Percentiles rank a stretch among this genome's conserved stretches.
Conservation (phyloP, 2,329 filamentous ascomycete species). For the Dothideomycetes sp. region DNA sequence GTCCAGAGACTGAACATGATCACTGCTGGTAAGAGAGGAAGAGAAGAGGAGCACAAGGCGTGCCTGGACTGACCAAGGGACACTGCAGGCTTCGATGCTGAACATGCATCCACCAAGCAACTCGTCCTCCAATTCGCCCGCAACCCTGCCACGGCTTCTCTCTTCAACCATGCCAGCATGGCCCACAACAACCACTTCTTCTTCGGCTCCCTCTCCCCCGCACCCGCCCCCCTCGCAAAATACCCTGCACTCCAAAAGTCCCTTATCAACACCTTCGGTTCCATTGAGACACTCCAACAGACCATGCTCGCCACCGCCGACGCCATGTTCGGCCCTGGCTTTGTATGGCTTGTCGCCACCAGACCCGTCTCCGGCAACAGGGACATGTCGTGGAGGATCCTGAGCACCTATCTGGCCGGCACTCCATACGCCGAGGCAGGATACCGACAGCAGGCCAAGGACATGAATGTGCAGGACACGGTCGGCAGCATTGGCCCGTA, state of each 20-base stretch:
- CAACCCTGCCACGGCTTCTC: slow-evolving; percentile 61
- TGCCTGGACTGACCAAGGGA: slow-evolving; percentile 1
- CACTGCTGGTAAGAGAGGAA: slow-evolving; percentile 50
- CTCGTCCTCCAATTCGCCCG: slow-evolving; percentile 68
- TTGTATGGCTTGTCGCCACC: slow-evolving; percentile 73
- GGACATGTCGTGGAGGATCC: slow-evolving; percentile 48
- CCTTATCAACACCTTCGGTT: slow-evolving; percentile 65
- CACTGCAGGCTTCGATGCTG: slow-evolving; percentile 50
- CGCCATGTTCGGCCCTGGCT: slow-evolving; percentile 93
- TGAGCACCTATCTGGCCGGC: slow-evolving; percentile 85
- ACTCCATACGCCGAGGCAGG: slow-evolving; percentile 79
- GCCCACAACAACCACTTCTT: slow-evolving; percentile 85
- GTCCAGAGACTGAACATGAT: slow-evolving; percentile 65
- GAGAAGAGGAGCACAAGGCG: not conserved
- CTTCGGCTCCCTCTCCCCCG: slow-evolving; percentile 41
- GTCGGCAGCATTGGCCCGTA: slow-evolving; percentile 27
- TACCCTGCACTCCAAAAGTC: slow-evolving; percentile 44
- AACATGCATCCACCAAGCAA: slow-evolving; percentile 50
- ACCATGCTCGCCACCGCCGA: slow-evolving; percentile 73
- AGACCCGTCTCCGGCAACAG: slow-evolving; percentile 11
- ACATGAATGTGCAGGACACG: slow-evolving; percentile 46
- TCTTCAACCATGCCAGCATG: slow-evolving; percentile 97
- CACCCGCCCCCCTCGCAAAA: slow-evolving; percentile 36
- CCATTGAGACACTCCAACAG: slow-evolving; percentile 66
- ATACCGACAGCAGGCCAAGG: slow-evolving; percentile 57